phyloP scores from a whole-genome alignment of 177 flowering plant genomes.

The Vitis hybrid region DNA sequence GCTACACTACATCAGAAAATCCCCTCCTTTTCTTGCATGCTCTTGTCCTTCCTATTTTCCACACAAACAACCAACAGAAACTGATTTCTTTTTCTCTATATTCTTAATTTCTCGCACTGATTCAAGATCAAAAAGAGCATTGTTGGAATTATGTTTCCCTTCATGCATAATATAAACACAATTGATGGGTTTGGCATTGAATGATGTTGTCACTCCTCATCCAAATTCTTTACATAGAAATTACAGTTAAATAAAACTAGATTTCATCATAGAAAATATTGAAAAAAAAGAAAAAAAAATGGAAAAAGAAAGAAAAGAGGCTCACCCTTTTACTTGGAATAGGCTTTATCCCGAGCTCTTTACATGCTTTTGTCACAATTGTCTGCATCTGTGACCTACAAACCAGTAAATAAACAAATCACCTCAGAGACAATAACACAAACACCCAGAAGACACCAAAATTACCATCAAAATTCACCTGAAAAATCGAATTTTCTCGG shows the following conservation, averaged over 20 bases:
- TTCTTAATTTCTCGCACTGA: too few species aligned
- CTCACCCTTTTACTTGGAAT: constrained; percentile 91
- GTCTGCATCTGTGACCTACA: constrained; percentile 97
- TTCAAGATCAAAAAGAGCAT: too few species aligned
- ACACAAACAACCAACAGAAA: too few species aligned
- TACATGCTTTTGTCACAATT: constrained; percentile 83
- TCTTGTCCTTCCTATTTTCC: too few species aligned
- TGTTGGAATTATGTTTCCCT: too few species aligned
- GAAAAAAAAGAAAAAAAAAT: background rate
- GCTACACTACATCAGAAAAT: too few species aligned
- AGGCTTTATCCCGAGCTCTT: constrained; percentile 83
- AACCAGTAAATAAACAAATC: constrained; percentile 10
- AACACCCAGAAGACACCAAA: background rate
- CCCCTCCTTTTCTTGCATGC: too few species aligned
- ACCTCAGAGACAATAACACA: background rate
- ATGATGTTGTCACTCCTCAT: too few species aligned
- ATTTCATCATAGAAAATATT: background rate
- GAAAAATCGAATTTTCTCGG: constrained; percentile 77
- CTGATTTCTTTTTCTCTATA: too few species aligned
- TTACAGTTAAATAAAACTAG: background rate
- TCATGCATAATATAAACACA: too few species aligned
- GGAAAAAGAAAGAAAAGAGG: background rate
- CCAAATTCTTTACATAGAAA: background rate
- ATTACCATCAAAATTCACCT: constrained; percentile 44
- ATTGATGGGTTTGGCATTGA: too few species aligned